Evolutionary conservation across 306 rosid genomes (phyloP), one percentile per base, ranked within the genome.

Genomic region (Gleditsia sinensis): DNA sequence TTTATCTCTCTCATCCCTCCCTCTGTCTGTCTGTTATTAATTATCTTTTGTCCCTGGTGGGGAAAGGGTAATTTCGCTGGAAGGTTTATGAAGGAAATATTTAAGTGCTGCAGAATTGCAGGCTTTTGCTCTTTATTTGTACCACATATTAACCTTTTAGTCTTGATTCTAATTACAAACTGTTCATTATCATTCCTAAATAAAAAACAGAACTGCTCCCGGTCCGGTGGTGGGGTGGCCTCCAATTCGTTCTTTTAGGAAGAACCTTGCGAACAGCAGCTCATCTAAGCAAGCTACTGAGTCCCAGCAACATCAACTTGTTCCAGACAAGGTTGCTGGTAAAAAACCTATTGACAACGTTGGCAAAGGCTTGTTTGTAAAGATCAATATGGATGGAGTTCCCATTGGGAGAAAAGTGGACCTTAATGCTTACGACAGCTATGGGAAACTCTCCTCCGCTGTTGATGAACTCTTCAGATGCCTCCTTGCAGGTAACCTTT

Each of bases 161-260:
- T 53, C 13, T 50, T 5, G 46, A 8, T 72, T 67, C 12, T 9
- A 46, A 25, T 16, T 7, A 5, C 55, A 50, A 36, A 67, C 85
- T 66, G 14, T 77, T 77, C 51, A 72, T 9, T 58, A 48, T 30
- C 79, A 77, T n/a, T n/a, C n/a, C n/a, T n/a, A n/a, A n/a, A n/a
- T n/a, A 13, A 56, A 58, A 65, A 48, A 75, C 84, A 95, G 99
- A 82, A 90, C 86, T 86, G 99, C 98, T 36, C 99, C 96, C 36
- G 96, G 92, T 68, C 89, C 97, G 32, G 96, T 95, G 43, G 99
- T 95, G 82, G 99, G 99, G 34, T 95, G 99, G 99, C 99, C 99
- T 58, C 99, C 99, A 72, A 86, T 95, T 75, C 89, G 99, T n/a
- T 90, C 98, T 0, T 95, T 88, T 66, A 86, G 99, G 78, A 90